phyloP scores from a whole-genome alignment of 768 basidiomycete genomes.

The Phanerochaete sordida region DNA sequence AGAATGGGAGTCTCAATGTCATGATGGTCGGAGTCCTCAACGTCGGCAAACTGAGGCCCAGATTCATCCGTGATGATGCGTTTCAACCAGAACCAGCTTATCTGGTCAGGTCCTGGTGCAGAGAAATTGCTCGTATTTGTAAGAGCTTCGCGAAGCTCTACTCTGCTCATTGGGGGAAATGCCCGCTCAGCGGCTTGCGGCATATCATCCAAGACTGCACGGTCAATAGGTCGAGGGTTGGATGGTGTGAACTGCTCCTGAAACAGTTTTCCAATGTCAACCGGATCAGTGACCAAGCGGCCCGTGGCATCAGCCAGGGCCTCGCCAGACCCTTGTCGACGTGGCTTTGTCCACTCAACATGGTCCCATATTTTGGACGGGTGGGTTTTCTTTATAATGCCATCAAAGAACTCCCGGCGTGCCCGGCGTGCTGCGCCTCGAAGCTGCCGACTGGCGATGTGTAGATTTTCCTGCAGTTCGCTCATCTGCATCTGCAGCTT shows the following conservation, averaged over 20 bases:
- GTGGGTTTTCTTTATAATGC: background rate
- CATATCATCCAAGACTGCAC: slow-evolving; percentile 1
- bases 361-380: slow-evolving; percentile 3
- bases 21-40: background rate
- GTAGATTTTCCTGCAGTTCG: background rate
- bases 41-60: background rate
- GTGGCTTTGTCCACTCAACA: slow-evolving; percentile 1
- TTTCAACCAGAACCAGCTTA: slow-evolving; percentile 4
- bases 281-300: background rate
- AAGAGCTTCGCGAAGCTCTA: background rate
- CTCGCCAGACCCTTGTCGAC: background rate
- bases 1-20: background rate
- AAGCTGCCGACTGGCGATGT: background rate
- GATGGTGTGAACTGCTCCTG: slow-evolving; percentile 6
- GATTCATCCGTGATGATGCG: background rate
- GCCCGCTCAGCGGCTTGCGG: background rate
- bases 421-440: background rate
- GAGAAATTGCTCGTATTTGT: background rate
- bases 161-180: background rate
- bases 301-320: background rate
- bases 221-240: background rate
- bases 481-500: no score
- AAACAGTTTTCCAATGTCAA: slow-evolving; percentile 1
- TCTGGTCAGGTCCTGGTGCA: background rate
- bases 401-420: slow-evolving; percentile 1